These are phyloP conservation scores for Fusarium sp. DNA, from an alignment of 2,329 filamentous ascomycete genomes.

Conservation along the genomic window DNA sequence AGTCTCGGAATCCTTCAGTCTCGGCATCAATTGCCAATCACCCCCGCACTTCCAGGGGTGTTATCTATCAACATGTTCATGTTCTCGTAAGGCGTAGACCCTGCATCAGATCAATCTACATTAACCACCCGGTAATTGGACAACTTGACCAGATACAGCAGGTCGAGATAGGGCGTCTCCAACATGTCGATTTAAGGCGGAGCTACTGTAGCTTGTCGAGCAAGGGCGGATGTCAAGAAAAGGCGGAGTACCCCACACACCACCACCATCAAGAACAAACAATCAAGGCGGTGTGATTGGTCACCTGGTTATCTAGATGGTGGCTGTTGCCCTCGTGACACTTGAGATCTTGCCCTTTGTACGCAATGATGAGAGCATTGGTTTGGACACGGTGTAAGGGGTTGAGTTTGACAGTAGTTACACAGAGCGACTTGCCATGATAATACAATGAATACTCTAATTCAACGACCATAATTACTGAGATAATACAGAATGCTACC, in stretches of 20 bases:
- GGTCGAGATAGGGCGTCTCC: background rate
- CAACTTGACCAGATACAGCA: background rate
- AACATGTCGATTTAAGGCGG: constrained; percentile 36
- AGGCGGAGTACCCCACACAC: constrained; percentile 35
- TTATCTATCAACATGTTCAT: background rate
- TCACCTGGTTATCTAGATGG: constrained; percentile 12
- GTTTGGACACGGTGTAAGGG: background rate
- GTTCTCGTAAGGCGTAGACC: background rate
- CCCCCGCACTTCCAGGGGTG: background rate
- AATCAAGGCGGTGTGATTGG: constrained; percentile 4
- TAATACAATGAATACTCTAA: background rate
- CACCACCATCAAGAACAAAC: constrained; percentile 5
- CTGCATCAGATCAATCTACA: background rate
- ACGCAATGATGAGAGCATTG: background rate
- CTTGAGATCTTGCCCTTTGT: background rate
- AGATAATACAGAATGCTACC: background rate
- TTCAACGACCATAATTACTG: background rate
- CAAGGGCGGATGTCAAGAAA: constrained; percentile 38
- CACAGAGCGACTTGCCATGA: background rate
- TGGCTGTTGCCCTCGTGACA: constrained; percentile 14
- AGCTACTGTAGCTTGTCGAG: constrained; percentile 24
- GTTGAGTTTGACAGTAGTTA: background rate
- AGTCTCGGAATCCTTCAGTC: background rate
- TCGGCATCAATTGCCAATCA: background rate
- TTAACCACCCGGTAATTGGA: background rate